Percentiles rank a stretch among this genome's conserved stretches.
These are phyloP conservation scores for Trichoderma parareesei DNA, from an alignment of 495 filamentous ascomycete genomes.

Conservation along the genomic window DNA sequence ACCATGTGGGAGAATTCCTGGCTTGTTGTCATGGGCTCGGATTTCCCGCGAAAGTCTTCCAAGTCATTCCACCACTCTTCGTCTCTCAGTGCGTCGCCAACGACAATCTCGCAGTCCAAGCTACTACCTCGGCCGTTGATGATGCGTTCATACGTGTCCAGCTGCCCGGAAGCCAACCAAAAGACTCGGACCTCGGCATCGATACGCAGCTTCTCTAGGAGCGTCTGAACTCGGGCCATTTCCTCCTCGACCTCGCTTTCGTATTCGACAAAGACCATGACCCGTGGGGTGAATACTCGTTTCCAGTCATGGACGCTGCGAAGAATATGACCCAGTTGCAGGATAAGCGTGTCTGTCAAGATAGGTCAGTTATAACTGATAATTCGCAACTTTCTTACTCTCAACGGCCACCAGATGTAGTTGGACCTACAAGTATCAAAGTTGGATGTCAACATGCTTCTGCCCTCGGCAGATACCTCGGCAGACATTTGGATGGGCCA, in stretches of 20 bases:
- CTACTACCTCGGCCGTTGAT: slow-evolving; percentile 52
- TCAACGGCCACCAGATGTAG: background rate
- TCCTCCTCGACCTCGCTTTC: slow-evolving; percentile 80
- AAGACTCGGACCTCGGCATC: slow-evolving; percentile 72
- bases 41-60: slow-evolving; percentile 45
- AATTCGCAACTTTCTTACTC: background rate
- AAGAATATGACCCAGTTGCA: slow-evolving; percentile 79
- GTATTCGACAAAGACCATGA: slow-evolving; percentile 83
- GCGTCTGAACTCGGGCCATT: slow-evolving; percentile 57
- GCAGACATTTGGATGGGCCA: slow-evolving; percentile 86
- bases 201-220: slow-evolving; percentile 75
- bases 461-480: slow-evolving; percentile 55
- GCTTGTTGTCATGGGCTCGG: slow-evolving; percentile 45
- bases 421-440: slow-evolving; percentile 68
- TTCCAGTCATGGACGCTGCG: slow-evolving; percentile 80
- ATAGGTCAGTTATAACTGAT: background rate
- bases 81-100: slow-evolving; percentile 53
- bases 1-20: slow-evolving; percentile 26
- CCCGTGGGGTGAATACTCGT: slow-evolving; percentile 62
- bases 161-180: slow-evolving; percentile 67
- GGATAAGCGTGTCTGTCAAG: slow-evolving; percentile 61
- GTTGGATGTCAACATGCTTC: slow-evolving; percentile 76
- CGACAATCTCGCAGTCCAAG: slow-evolving; percentile 39
- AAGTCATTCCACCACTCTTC: slow-evolving; percentile 82
- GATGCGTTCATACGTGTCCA: slow-evolving; percentile 69